Conservation (phyloP, 2,329 filamentous ascomycete species). For the Aspergillus pseudonomiae region DNA sequence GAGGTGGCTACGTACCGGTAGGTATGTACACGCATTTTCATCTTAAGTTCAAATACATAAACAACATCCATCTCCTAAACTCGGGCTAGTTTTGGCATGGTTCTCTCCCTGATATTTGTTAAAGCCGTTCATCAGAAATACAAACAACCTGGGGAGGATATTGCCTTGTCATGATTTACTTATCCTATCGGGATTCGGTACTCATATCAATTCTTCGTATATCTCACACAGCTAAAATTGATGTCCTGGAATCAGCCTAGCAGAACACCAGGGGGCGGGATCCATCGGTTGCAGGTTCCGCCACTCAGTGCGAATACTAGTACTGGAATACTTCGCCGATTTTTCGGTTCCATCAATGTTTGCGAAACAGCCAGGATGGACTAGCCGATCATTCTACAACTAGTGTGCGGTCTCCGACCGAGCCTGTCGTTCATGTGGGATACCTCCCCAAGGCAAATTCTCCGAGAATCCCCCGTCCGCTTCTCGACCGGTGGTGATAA, state of each 20-base stretch:
- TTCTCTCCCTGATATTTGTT: neutral
- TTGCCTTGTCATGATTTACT: neutral
- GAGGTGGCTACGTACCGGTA: no score
- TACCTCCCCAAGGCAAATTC: neutral
- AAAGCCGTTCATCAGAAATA: neutral
- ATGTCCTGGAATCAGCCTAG: neutral
- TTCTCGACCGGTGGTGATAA: neutral
- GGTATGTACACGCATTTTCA: no score
- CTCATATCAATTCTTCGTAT: neutral
- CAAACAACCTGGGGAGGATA: neutral
- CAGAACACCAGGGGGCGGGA: neutral
- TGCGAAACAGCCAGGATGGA: constrained; percentile 1
- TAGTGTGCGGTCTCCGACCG: neutral
- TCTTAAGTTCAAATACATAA: no score
- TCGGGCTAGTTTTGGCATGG: neutral
- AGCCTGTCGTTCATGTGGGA: neutral
- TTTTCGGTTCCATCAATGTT: neutral
- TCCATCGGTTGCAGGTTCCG: neutral
- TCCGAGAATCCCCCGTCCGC: neutral
- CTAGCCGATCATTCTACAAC: neutral
- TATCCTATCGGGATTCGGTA: neutral
- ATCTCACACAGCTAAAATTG: neutral
- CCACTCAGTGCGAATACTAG: neutral
- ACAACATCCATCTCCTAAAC: no score
- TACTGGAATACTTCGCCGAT: neutral